Percentiles rank a stretch among this genome's conserved stretches.
Evolutionary conservation across 2,329 filamentous ascomycete genomes (phyloP).

Genomic region (Nigrospora sphaerica): DNA sequence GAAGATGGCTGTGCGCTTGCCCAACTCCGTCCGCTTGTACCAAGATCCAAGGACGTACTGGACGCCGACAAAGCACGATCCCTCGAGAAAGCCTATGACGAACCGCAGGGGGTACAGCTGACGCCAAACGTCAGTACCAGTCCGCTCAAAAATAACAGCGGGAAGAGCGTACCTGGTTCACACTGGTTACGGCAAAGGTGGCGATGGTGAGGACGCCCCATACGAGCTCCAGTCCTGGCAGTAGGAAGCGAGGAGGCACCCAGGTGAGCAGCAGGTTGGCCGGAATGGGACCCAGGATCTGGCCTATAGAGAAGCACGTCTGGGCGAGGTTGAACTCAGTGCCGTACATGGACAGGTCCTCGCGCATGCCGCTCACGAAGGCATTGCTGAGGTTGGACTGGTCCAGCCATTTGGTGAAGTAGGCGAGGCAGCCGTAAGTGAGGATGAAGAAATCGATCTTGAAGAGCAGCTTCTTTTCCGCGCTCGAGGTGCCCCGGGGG

Average conservation of each 20-base stretch:
- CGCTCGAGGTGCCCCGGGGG: conserved; percentile 10
- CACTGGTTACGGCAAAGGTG: conserved; percentile 9
- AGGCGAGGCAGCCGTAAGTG: conserved; percentile 17
- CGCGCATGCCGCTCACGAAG: conserved; percentile 20
- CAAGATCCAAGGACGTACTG: conserved; percentile 48
- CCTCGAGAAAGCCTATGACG: conserved; percentile 36
- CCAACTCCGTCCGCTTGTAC: conserved; percentile 55
- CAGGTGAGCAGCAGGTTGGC: conserved; percentile 22
- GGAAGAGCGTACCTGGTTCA: conserved; percentile 7
- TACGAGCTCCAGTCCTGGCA: conserved; percentile 34
- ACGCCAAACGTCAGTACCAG: neutral
- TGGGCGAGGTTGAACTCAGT: conserved; percentile 10
- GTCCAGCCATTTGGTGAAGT: conserved; percentile 21
- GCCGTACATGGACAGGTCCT: conserved; percentile 9
- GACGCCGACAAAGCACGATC: conserved; percentile 37
- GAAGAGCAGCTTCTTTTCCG: conserved; percentile 19
- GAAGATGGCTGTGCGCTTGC: conserved; percentile 57
- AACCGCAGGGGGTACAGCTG: conserved; percentile 30
- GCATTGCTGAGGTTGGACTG: conserved; percentile 13
- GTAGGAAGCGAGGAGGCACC: conserved; percentile 33
- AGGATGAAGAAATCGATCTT: conserved; percentile 23
- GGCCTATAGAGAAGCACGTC: conserved; percentile 9
- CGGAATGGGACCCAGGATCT: conserved; percentile 13
- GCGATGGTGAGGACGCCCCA: conserved; percentile 14
- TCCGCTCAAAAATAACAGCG: neutral